Percentiles rank a stretch among this genome's conserved stretches.
Evolutionary conservation across 495 filamentous ascomycete genomes (phyloP).

Genomic region (Durotheca rogersii): DNA sequence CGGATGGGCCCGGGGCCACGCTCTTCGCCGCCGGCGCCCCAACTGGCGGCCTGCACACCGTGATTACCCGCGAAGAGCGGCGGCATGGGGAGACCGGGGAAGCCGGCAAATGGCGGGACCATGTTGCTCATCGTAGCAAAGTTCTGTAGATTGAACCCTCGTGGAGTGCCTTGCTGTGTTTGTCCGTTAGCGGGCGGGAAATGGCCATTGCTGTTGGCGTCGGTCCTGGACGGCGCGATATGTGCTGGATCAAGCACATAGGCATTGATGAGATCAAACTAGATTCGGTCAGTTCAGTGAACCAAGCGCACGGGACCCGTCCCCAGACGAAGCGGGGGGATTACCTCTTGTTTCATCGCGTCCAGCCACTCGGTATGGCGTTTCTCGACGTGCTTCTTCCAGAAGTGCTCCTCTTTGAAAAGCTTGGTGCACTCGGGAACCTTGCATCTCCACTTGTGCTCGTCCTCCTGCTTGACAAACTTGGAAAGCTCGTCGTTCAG

Average conservation of each 20-base stretch:
- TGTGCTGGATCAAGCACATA: conserved; percentile 93
- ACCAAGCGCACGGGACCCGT: too few relatives aligned
- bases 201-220: conserved; percentile 97
- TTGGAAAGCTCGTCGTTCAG: conserved; percentile 83
- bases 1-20: conserved; percentile 51
- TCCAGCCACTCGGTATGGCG: conserved; percentile 88
- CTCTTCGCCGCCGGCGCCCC: conserved; percentile 47
- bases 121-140: conserved; percentile 57
- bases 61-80: conserved; percentile 58
- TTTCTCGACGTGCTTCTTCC: conserved; percentile 97
- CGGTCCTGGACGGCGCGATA: conserved; percentile 85
- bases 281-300: conserved; percentile 27
- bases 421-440: conserved; percentile 93
- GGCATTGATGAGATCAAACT: conserved; percentile 86
- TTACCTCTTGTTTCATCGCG: conserved; percentile 77
- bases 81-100: conserved; percentile 48
- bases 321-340: background rate
- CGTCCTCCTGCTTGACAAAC: conserved; percentile 93
- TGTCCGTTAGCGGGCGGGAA: conserved; percentile 77
- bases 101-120: conserved; percentile 52
- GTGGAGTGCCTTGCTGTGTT: conserved; percentile 77
- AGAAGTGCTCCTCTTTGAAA: conserved; percentile 95
- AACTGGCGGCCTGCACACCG: conserved; percentile 48
- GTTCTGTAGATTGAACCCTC: conserved; percentile 83
- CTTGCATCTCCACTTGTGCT: conserved; percentile 93